These are phyloP conservation scores for Kockovaella imperatae DNA, from an alignment of 768 basidiomycete genomes.

Conservation along the genomic window DNA sequence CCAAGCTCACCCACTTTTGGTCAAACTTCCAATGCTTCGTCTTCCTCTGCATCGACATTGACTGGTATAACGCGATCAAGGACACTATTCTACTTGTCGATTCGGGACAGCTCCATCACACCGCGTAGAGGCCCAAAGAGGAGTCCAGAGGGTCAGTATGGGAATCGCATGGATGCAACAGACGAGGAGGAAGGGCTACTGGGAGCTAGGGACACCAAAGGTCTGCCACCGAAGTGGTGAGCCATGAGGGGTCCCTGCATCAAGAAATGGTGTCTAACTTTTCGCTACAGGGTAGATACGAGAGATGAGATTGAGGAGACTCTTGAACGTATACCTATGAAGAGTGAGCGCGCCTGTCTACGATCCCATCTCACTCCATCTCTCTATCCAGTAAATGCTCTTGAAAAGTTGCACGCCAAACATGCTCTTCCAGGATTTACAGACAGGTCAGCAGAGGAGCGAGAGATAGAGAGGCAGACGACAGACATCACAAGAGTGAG, in stretches of 20 bases:
- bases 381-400: slow-evolving; percentile 21
- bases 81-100: slow-evolving; percentile 87
- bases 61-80: slow-evolving; percentile 61
- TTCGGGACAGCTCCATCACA: slow-evolving; percentile 60
- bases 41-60: too few species aligned
- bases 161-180: slow-evolving; percentile 28
- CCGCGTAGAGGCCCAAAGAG: slow-evolving; percentile 12
- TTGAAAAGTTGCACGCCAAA: slow-evolving; percentile 94
- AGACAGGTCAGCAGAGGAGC: slow-evolving; percentile 87
- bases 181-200: slow-evolving; percentile 55
- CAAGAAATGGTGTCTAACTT: not conserved
- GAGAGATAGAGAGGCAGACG: slow-evolving; percentile 80
- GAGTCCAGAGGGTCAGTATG: slow-evolving; percentile 19
- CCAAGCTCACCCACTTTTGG: too few species aligned
- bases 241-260: slow-evolving; percentile 6
- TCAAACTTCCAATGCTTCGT: too few species aligned
- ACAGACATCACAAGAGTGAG: slow-evolving; percentile 77
- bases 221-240: slow-evolving; percentile 79
- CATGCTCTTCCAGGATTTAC: slow-evolving; percentile 93
- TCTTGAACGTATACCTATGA: slow-evolving; percentile 59
- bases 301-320: slow-evolving; percentile 82
- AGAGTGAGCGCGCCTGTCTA: slow-evolving; percentile 58
- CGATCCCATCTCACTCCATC: not conserved
- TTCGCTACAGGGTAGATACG: slow-evolving; percentile 68
- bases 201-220: slow-evolving; percentile 49